These are phyloP conservation scores for Tuber brumale DNA, from an alignment of 495 filamentous ascomycete genomes.

Conservation along the genomic window DNA sequence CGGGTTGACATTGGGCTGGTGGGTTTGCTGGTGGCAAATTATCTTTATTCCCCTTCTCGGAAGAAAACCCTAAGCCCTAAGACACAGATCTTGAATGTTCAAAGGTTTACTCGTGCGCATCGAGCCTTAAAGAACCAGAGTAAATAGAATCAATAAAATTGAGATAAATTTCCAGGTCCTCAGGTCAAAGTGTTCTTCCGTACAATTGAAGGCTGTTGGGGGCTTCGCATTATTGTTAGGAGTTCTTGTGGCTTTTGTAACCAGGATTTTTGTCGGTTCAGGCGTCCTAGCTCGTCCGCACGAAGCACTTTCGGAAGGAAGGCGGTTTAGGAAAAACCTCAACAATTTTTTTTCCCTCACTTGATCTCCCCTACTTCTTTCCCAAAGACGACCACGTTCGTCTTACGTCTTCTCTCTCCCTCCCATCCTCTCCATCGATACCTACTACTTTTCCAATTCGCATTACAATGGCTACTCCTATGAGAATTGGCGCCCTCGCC, in stretches of 20 bases:
- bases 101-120: background rate
- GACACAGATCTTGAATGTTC: background rate
- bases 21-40: background rate
- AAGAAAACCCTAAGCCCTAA: background rate
- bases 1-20: background rate
- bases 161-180: background rate
- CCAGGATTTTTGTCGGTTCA: background rate
- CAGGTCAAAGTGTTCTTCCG: conserved; percentile 10
- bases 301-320: conserved; percentile 28
- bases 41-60: background rate
- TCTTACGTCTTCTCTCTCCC: conserved; percentile 40
- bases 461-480: conserved; percentile 65
- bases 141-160: conserved; percentile 25
- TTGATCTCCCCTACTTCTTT: conserved; percentile 32
- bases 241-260: conserved; percentile 11
- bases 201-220: background rate
- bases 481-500: conserved; percentile 67
- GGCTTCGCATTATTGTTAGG: background rate
- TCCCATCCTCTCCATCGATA: conserved; percentile 41
- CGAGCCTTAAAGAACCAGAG: conserved; percentile 15
- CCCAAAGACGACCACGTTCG: conserved; percentile 13
- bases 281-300: conserved; percentile 12
- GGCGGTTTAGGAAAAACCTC: conserved; percentile 40
- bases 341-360: conserved; percentile 41
- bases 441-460: conserved; percentile 18